Evolutionary conservation across 1,139 yeast genomes (phyloP).

Genomic region (Wickerhamomyces sp.): DNA sequence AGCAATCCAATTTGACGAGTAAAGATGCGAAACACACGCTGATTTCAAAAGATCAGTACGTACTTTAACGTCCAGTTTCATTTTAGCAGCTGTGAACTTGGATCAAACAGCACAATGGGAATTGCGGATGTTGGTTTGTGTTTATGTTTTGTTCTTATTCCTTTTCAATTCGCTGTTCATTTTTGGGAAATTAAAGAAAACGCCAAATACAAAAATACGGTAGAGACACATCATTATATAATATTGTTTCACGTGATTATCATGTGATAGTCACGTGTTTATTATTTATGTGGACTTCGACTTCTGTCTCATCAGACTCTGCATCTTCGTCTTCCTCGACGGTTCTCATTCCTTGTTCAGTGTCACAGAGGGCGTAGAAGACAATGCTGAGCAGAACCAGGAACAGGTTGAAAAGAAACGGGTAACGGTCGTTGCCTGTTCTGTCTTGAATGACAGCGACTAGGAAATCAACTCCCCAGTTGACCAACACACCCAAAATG

Average conservation of each 20-base stretch:
- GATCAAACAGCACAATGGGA: neutral
- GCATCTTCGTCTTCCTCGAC: slow-evolving; percentile 8
- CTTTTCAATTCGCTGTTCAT: slow-evolving; percentile 9
- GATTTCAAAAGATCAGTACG: neutral
- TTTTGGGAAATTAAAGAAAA: slow-evolving; percentile 2
- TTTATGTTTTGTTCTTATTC: slow-evolving; percentile 6
- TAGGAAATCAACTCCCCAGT: slow-evolving; percentile 41
- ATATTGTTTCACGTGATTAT: neutral
- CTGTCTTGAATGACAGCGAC: slow-evolving; percentile 40
- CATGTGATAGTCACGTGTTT: neutral
- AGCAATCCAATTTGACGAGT: neutral
- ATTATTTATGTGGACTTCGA: neutral
- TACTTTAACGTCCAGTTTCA: slow-evolving; percentile 18
- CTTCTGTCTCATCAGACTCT: too few species aligned
- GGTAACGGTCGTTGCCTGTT: slow-evolving; percentile 36
- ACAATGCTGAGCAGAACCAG: slow-evolving; percentile 28
- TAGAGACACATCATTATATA: neutral
- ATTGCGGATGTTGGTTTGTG: slow-evolving; percentile 1
- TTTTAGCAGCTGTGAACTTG: neutral
- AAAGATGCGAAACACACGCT: neutral
- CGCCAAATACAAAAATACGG: neutral
- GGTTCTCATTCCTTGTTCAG: slow-evolving; percentile 32
- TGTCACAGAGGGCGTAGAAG: slow-evolving; percentile 30
- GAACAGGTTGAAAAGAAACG: slow-evolving; percentile 37
- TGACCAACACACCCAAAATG: slow-evolving; percentile 40